Evolutionary conservation across 2,329 filamentous ascomycete genomes (phyloP).

Genomic region (Ophiocordyceps camponoti-leonardi): DNA sequence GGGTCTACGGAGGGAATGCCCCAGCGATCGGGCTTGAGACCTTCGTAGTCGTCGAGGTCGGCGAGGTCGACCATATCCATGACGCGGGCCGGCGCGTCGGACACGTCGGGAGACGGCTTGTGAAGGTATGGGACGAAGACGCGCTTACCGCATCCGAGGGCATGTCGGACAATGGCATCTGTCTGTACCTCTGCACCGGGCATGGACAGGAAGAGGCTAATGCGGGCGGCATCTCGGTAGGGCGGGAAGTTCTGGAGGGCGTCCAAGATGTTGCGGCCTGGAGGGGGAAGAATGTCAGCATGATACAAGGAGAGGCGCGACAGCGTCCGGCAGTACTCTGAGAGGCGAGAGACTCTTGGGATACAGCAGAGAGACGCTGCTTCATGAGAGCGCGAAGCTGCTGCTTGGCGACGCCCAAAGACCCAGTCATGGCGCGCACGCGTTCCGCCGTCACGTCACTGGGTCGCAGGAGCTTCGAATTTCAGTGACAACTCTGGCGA

Average conservation of each 20-base stretch:
- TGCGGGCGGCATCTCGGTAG: constrained; percentile 55
- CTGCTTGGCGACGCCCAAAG: constrained; percentile 52
- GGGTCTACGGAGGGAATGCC: constrained; percentile 75
- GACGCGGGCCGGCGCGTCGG: constrained; percentile 41
- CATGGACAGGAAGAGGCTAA: constrained; percentile 92
- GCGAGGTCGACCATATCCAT: constrained; percentile 91
- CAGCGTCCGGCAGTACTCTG: constrained; percentile 43
- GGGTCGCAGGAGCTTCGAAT: background rate
- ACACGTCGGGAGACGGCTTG: constrained; percentile 29
- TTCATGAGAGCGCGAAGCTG: constrained; percentile 58
- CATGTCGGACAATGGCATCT: constrained; percentile 63
- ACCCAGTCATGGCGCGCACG: constrained; percentile 26
- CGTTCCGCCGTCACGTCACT: background rate
- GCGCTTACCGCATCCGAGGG: constrained; percentile 57
- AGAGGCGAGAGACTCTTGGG: constrained; percentile 39
- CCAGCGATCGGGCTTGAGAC: constrained; percentile 67
- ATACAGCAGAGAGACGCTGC: constrained; percentile 40
- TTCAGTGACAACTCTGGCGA: background rate
- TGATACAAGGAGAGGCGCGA: background rate
- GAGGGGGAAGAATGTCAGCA: background rate
- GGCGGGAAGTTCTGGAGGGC: constrained; percentile 50
- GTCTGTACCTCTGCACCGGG: constrained; percentile 75
- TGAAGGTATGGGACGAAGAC: constrained; percentile 89
- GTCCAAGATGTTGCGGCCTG: constrained; percentile 49
- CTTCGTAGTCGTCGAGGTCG: constrained; percentile 60